Evolutionary conservation across 805 yeast species (phyloP).

Genomic region (Zygosaccharomyces rouxii): DNA sequence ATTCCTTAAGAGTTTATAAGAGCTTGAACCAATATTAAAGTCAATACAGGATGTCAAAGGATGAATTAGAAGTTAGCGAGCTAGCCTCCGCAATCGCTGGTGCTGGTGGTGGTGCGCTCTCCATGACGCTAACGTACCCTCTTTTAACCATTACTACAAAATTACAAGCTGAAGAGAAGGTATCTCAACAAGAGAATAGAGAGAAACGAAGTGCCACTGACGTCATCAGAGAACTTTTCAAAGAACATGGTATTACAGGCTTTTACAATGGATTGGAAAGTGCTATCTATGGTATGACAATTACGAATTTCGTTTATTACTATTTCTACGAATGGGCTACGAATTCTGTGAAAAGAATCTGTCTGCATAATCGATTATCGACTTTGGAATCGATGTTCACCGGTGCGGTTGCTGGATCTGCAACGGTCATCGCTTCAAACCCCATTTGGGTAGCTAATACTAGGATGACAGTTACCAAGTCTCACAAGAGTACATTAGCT

Average conservation of each 20-base stretch:
- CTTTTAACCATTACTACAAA: constrained; percentile 80
- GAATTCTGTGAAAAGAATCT: constrained; percentile 37
- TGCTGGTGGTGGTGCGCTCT: constrained; percentile 86
- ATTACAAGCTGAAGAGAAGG: constrained; percentile 53
- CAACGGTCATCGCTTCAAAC: constrained; percentile 76
- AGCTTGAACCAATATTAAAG: neutral
- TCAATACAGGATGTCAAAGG: constrained; percentile 4
- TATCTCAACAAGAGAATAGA: constrained; percentile 21
- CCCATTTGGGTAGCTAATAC: constrained; percentile 97
- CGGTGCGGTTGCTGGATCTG: constrained; percentile 83
- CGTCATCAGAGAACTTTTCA: constrained; percentile 46
- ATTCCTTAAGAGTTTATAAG: neutral
- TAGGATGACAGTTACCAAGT: constrained; percentile 62
- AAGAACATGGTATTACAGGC: constrained; percentile 60
- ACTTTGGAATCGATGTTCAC: constrained; percentile 67
- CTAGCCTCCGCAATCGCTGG: constrained; percentile 92
- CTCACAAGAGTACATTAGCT: constrained; percentile 44
- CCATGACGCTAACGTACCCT: constrained; percentile 87
- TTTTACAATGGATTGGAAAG: constrained; percentile 83
- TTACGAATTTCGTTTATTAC: constrained; percentile 85
- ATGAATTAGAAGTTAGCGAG: constrained; percentile 17
- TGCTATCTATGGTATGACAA: constrained; percentile 78
- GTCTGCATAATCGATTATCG: constrained; percentile 39
- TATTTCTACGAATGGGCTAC: constrained; percentile 79
- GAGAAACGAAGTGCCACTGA: constrained; percentile 27